Base-by-base conservation (phyloP, 2,329 filamentous ascomycete genomes). In the Paramyrothecium roridum region DNA sequence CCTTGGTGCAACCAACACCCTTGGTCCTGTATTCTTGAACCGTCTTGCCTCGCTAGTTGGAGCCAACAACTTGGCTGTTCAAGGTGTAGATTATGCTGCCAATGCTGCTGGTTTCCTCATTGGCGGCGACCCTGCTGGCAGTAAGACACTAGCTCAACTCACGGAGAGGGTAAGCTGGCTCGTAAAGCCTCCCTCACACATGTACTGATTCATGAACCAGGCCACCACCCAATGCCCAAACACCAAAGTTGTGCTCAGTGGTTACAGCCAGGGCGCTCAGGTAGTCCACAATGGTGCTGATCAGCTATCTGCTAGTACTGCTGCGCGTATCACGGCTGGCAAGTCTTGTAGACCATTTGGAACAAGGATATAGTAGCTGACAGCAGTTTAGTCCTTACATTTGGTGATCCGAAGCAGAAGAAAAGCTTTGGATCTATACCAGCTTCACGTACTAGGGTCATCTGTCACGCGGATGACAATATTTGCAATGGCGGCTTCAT, bases 81-180 rank as follows among this genome's bases (percentile, higher is more conserved):
- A 84, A 66, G 82, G 81, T 51, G 77, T 84, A 20, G 70, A 78
- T 33, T 85, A 84, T 61, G 68, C 75, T 2, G 81, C 81, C 3
- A 65, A 69, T 56, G 58, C 74, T 46, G 58, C 60, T 2, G 80
- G 80, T 0, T 81, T 79, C 58, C 64, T 80, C 3, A 68, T 67
- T 12, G 76, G 77, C 7, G 80, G 80, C 2, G 77, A 79, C 57
- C 60, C 64, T 3, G 63, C 54, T 12, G 79, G 80, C 6, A 75
- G 74, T 52, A 62, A 63, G 47, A 71, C 67, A 54, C 79, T 82
- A 76, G 68, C 50, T 33, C 16, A 49, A 3, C 33, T 53, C 8
- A 46, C 45, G 4, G 17, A 48, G 52, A 52, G 19, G 26, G 46
- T 33, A 43, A 17, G 37, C 47, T 34, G 49, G n/a, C 13, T 48